Base-by-base conservation (phyloP, 2,329 filamentous ascomycete genomes). In the Aspergillus brasiliensis region DNA sequence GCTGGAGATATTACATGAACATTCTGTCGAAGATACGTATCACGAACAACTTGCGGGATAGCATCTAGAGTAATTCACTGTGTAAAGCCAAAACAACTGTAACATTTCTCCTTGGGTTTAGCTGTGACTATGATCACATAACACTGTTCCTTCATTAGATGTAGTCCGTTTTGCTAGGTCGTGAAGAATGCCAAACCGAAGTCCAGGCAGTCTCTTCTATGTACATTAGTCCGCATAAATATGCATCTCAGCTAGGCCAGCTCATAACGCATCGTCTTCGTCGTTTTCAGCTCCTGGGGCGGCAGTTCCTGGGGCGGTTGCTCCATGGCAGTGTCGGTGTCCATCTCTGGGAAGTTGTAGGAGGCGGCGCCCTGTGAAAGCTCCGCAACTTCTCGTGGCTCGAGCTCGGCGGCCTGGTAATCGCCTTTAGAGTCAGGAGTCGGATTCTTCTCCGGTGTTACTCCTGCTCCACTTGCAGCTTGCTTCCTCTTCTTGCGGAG, bases 401-500 rank as follows among this genome's bases (percentile, higher is more conserved):
- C 23, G 7, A 49, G 23, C 7, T 49, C 46, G 2, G 46, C 46
- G 0, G 46, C 23, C 3, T 28, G 46, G 11, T 28, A 49, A 5
- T 27, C 28, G 46, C 46, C 46, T 17, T 49, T 21, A 8, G 2
- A 11, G 5, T 49, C 46, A 15, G 23, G 27, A 23, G 44, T 15
- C 11, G 3, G 4, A 3, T 21, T 5, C 8, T 27, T 27, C 15
- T 28, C 46, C 4, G 46, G n/a, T 10, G 15, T 5, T 23, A 15
- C 23, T 11, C 2, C 25, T 1, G 15, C 40, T 21, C 46, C 46
- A n/a, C 27, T 15, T 0, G 17, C 53, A 2, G 25, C n/a, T 21
- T 15, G 23, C 13, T 56, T 56, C n/a, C 27, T 56, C 27, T 23
- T 56, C 7, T 37, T 21, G n/a, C 53, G 53, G n/a, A 47, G 19